Conservation (phyloP, 805 yeast species). For the Ogataea pini region DNA sequence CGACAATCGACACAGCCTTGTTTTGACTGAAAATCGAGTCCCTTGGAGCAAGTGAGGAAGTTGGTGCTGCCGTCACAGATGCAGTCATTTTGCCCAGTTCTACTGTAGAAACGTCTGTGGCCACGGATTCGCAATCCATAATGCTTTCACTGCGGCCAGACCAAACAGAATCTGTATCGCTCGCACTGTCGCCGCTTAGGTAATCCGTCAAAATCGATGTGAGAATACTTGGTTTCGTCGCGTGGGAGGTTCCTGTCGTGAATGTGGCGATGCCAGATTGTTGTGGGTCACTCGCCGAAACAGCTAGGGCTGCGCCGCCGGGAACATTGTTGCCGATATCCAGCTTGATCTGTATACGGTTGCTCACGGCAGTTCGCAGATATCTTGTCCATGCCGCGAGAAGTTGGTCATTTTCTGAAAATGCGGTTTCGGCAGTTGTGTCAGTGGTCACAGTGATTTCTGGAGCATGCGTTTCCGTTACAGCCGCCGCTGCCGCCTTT, state of each 20-base stretch:
- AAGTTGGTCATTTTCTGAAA: constrained; percentile 12
- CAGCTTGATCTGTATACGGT: constrained; percentile 32
- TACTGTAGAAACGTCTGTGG: constrained; percentile 17
- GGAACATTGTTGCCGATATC: constrained; percentile 23
- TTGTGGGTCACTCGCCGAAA: not conserved
- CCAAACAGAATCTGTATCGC: constrained; percentile 9
- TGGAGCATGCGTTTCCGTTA: not conserved
- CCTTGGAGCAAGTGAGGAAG: not conserved
- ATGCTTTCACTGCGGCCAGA: constrained; percentile 5
- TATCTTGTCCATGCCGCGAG: constrained; percentile 32
- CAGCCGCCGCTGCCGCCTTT: not conserved
- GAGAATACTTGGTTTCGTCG: constrained; percentile 19
- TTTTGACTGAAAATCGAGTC: constrained; percentile 24
- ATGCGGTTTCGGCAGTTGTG: not conserved
- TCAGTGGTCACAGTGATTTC: not conserved
- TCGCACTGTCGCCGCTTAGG: constrained; percentile 13
- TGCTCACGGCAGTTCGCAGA: constrained; percentile 26
- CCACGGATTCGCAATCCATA: constrained; percentile 15
- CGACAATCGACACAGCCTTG: constrained; percentile 15
- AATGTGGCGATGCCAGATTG: not conserved
- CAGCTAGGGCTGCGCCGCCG: constrained; percentile 1
- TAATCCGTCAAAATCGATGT: constrained; percentile 23
- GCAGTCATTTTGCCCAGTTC: constrained; percentile 4
- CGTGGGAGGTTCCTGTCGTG: constrained; percentile 5
- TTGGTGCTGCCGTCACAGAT: not conserved